Evolutionary conservation across 139 green algal species (phyloP).

Genomic region (Spirogloea muscicola): DNA sequence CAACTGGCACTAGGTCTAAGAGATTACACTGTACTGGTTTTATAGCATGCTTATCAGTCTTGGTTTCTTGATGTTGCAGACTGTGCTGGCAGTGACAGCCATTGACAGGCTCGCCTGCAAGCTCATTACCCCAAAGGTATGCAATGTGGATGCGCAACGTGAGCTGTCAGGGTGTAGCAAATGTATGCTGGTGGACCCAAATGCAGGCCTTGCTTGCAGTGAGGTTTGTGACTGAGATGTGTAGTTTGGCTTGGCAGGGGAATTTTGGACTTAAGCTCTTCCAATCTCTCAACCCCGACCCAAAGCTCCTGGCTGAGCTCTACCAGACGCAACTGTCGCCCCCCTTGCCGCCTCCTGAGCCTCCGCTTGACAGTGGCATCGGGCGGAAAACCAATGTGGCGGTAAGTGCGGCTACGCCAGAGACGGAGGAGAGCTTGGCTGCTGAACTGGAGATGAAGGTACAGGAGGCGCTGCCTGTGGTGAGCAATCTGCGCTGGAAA

Average conservation of each 20-base stretch:
- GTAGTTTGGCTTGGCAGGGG: constrained; percentile 41
- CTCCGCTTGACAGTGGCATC: constrained; percentile 1
- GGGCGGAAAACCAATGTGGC: background rate
- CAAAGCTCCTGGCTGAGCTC: constrained; percentile 29
- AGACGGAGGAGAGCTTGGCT: constrained; percentile 2
- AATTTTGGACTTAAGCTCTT: constrained; percentile 38
- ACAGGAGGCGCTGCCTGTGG: background rate
- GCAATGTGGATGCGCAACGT: too few species aligned
- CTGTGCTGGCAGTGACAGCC: constrained; percentile 39
- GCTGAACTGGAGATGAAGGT: constrained; percentile 17
- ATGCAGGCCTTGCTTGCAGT: too few species aligned
- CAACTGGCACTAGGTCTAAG: too few species aligned
- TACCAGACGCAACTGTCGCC: constrained; percentile 10
- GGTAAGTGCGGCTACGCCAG: background rate
- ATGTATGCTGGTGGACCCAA: too few species aligned
- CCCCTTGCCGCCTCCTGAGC: background rate
- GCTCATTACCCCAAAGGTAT: constrained; percentile 44
- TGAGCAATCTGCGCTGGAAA: too few species aligned
- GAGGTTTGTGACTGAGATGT: too few species aligned
- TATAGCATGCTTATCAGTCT: too few species aligned
- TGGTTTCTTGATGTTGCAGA: constrained; percentile 36
- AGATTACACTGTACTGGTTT: too few species aligned
- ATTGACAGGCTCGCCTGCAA: constrained; percentile 39
- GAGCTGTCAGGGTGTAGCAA: too few species aligned
- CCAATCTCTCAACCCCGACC: constrained; percentile 23